Base-by-base conservation (phyloP, 495 filamentous ascomycete genomes). In the Penicillium longicatenatum region DNA sequence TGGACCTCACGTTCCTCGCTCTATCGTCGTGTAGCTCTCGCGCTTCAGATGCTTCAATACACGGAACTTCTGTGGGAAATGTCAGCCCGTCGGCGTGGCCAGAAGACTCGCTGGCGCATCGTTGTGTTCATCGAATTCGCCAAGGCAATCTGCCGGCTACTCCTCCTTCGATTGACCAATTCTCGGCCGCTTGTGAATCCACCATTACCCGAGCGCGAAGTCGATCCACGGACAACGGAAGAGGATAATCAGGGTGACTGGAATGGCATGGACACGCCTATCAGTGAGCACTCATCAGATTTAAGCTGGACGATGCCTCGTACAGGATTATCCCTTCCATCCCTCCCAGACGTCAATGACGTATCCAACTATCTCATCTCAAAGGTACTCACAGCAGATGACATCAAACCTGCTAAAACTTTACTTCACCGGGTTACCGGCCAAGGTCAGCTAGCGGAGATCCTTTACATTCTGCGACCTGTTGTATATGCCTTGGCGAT, bases 321-420 rank as follows among this genome's bases (percentile, higher is more conserved):
- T 60, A 98, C 94, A 0, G 91, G 91, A 8, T 76, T 96, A 47
- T 86, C 83, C 8, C 82, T 98, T 31, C 93, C 95, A 0, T 84
- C 80, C 37, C 79, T 98, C 21, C 94, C 94, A 2, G 85, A 86
- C 50, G 84, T 87, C 9, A 80, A 83, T 24, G 90, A 94, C 65
- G 89, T 96, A 24, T 88, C 89, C 24, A 86, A 82, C 35, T 97
- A 94, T 70, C 82, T 98, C 19, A 88, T 95, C 44, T 86, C 85
- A n/a, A 92, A 93, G 51, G 94, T 97, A 17, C 79, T 98, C 24
- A 96, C 90, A 2, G 90, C 95, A 17, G 95, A 98, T 73, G 94
- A 98, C 70, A 92, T 98, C 77, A 97, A 96, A 69, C 86, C 92
- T 5, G 87, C 95, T 0, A 86, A 85, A 20, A 84, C 88, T 17